Evolutionary conservation across 1,139 yeast species (phyloP), one percentile per base, ranked within the genome.

Genomic region (Sugiyamaella neomexicana): DNA sequence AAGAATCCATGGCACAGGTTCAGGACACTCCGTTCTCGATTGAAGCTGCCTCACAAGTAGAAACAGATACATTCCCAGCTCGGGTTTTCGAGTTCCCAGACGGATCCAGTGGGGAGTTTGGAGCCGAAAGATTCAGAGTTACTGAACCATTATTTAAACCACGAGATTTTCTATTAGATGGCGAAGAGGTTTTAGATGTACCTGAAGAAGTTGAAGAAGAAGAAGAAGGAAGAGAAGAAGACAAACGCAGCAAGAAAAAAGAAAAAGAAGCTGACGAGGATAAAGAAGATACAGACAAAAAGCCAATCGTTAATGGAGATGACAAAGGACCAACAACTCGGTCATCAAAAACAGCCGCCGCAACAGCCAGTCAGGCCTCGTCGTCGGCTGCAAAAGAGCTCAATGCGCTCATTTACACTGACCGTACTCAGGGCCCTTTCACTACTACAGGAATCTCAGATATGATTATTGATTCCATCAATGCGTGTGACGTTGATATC

Each of bases 11-110:
- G 36, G 67, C 81, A 55, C 86, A 82, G 63, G 80, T 74, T 12
- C 57, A 64, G 17, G 72, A 66, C 34, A 78, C 81, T 8, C 82
- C 82, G 4, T 60, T 61, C 52, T 57, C 63, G 12, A 63, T 62
- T 12, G 42, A 38, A 27, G 46, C 50, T 10, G 50, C 44, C 6
- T 34, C 41, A 2, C 15, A 36, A 15, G 53, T 55, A 25, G 64
- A 60, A 3, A 58, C 52, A 20, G 58, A 58, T 31, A 42, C 50
- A 2, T 38, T 34, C 55, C 17, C 39, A 55, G 61, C 70, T 5
- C 76, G 96, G 55, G 70, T 79, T 34, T 89, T 87, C 68, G 99
- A 93, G 72, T 76, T 91, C 42, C 97, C 98, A 12, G 85, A 88
- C 64, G 88, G 86, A 1, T 77, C 78, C 55, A 75, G 74, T 41